Evolutionary conservation across 106 monocot species (phyloP), one percentile per base, ranked within the genome.

Genomic region (Dioscorea alata): DNA sequence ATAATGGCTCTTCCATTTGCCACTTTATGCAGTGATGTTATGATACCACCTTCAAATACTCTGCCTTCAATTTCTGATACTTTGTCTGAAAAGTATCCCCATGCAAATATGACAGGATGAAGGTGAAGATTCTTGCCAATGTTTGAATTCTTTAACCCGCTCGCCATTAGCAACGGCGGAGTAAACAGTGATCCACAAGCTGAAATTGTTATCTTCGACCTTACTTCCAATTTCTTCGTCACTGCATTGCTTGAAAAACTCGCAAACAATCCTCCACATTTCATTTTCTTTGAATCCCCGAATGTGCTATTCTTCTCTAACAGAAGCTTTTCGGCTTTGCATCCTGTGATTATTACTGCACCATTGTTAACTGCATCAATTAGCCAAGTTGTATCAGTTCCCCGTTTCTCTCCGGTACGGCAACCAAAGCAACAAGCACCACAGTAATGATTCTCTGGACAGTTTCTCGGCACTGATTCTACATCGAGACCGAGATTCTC

Each of bases 61-160:
- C 68, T 78, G 10, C 90, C 90, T 59, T 75, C 67, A 48, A 84
- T 57, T 24, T 78, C 73, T 13, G 77, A 50, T 2, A n/a, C 71
- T 2, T 76, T 77, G 0, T 90, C 90, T 0, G 94, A 90, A 66
- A 94, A 90, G 78, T 90, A 94, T 6, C 94, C 94, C 94, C 94
- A 94, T 4, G 72, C 94, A 2, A 88, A 8, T 25, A 62, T 35
- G 0, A 71, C 82, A 4, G 94, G 94, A 64, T 94, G 94, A 23
- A 88, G 81, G 68, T 83, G 90, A 8, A 94, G 85, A 73, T 94
- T 87, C 69, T 65, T 87, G 24, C 94, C 94, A 14, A 94, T 90
- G 76, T 90, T 82, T 9, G 48, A 64, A 78, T 94, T 94, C 63
- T 49, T 77, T 9, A 94, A 78, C 6, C 94, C 94, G 49, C 94